Base-by-base conservation (phyloP, 129 eudicot genomes). In the Mikania micrantha region DNA sequence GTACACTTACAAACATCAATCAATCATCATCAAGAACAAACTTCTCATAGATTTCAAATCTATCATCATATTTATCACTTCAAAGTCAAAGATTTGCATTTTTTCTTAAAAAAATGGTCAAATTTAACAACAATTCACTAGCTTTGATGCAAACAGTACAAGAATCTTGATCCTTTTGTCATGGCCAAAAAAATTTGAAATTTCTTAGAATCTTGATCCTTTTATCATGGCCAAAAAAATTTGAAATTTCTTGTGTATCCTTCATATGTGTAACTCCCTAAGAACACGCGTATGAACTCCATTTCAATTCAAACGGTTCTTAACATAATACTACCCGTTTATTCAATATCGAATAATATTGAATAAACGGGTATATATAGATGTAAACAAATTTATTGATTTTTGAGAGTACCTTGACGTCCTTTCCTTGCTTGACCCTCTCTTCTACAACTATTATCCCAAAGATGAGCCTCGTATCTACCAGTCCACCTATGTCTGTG, bases 401-500 rank as follows among this genome's bases (percentile, higher is more conserved):
- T 44, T 4, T 12, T 19, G 63, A 69, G 10, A 42, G 73, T 74
- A 93, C 98, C 98, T 93, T 93, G 98, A 82, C 98, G 98, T 75
- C 98, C 98, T 82, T 93, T 93, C 60, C 98, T 88, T 31, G 98
- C 98, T 80, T 93, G 98, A 40, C 98, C 98, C 66, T 92, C 98
- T 56, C 98, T 92, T 72, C 96, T 88, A 84, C 98, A 92, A 89
- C 96, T 92, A 84, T 92, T 92, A 78, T 92, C 98, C 98, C 98
- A 92, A 45, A 92, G 89, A 84, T 92, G 98, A 76, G 98, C 98
- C 82, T 92, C 98, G 73, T 92, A 92, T 88, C 98, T 88, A 40
- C 98, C 98, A 45, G 98, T 92, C 98, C 98, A 93, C 77, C 98
- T 88, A 62, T 93, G 98, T 65, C 98, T 93, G 88, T 92, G 88